Evolutionary conservation across 768 basidiomycete species (phyloP).

Genomic region (Crassisporium funariophilum): DNA sequence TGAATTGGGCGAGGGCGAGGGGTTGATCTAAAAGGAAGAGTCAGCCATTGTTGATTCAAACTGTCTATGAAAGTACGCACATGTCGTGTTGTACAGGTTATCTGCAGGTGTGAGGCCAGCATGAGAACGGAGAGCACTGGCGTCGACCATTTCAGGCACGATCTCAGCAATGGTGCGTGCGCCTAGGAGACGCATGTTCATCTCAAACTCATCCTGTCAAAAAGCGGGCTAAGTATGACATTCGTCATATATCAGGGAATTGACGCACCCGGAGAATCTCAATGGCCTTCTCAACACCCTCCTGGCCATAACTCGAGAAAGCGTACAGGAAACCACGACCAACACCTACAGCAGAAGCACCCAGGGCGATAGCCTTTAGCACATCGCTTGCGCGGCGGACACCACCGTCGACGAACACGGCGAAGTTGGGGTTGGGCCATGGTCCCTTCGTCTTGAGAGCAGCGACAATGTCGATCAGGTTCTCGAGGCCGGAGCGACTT

Average conservation of each 20-base stretch:
- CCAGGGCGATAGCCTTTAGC: constrained; percentile 75
- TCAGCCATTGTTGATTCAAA: neutral
- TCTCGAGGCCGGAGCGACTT: constrained; percentile 69
- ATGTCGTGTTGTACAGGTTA: constrained; percentile 73
- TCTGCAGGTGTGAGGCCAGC: constrained; percentile 69
- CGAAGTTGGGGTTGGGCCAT: constrained; percentile 66
- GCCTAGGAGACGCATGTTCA: constrained; percentile 94
- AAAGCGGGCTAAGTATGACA: too few species aligned
- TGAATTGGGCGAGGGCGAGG: constrained; percentile 21
- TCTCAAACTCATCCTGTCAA: constrained; percentile 95
- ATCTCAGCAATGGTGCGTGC: constrained; percentile 79
- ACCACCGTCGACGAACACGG: constrained; percentile 47
- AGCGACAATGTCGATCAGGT: constrained; percentile 66
- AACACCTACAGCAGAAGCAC: constrained; percentile 68
- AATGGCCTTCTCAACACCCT: constrained; percentile 81
- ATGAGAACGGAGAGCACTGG: constrained; percentile 67
- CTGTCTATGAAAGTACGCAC: constrained; percentile 47
- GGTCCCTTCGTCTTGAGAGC: constrained; percentile 57
- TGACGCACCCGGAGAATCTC: constrained; percentile 68
- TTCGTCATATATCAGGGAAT: neutral
- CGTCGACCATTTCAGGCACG: constrained; percentile 88
- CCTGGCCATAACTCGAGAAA: constrained; percentile 83
- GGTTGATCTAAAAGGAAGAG: constrained; percentile 20
- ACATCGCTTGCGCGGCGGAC: constrained; percentile 77
- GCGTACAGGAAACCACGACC: constrained; percentile 88